These are phyloP conservation scores for Pyronema omphalodes DNA, from an alignment of 495 filamentous ascomycete genomes.

Conservation along the genomic window DNA sequence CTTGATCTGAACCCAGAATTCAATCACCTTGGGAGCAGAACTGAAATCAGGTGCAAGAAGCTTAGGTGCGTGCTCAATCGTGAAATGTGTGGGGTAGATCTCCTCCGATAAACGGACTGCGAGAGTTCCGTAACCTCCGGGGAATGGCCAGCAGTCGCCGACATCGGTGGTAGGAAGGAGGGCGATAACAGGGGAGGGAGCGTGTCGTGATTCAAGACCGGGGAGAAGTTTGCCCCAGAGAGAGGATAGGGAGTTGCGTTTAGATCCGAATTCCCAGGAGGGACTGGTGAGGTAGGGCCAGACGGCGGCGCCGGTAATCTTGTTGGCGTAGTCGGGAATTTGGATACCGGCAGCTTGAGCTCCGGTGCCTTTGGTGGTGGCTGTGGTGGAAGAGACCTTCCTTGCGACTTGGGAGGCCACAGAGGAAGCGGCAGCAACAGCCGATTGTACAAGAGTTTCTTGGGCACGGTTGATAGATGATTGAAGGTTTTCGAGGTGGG, in stretches of 20 bases:
- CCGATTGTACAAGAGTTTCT: background rate
- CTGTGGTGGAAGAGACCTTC: background rate
- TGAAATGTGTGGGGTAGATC: constrained; percentile 37
- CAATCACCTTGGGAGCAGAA: constrained; percentile 40
- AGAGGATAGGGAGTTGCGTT: background rate
- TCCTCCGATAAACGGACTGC: constrained; percentile 29
- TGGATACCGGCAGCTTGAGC: background rate
- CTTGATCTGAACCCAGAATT: constrained; percentile 37
- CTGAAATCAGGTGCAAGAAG: constrained; percentile 34
- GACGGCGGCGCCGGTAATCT: constrained; percentile 13
- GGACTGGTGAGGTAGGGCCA: constrained; percentile 17
- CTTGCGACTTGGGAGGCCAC: background rate
- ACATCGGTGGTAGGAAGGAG: constrained; percentile 40
- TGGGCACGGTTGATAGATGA: background rate
- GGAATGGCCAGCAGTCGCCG: constrained; percentile 50
- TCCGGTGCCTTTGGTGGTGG: background rate
- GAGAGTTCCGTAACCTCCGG: constrained; percentile 23
- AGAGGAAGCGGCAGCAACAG: background rate
- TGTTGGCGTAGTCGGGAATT: constrained; percentile 18
- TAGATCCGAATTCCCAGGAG: constrained; percentile 6
- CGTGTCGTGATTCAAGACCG: constrained; percentile 19
- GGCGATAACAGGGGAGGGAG: constrained; percentile 27
- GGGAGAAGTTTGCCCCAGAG: constrained; percentile 1
- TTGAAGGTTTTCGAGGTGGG: background rate
- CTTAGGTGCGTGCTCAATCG: constrained; percentile 44